Evolutionary conservation across 805 yeast genomes (phyloP).

Genomic region (Zygosaccharomyces pseudorouxii): DNA sequence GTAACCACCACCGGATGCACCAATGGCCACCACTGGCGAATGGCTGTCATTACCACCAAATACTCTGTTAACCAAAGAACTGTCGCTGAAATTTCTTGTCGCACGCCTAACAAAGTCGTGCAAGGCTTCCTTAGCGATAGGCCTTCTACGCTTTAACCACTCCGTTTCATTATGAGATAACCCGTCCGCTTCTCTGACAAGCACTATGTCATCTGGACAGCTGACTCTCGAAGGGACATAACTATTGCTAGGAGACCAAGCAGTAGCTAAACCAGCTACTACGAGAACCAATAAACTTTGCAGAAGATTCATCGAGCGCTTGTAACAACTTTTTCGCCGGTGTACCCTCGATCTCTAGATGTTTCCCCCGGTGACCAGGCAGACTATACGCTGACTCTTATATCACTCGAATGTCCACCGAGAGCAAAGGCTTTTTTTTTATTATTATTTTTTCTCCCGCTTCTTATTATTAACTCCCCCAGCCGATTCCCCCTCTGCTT

Average conservation of each 20-base stretch:
- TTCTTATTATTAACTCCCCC: background rate
- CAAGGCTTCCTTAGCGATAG: slow-evolving; percentile 43
- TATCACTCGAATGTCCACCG: background rate
- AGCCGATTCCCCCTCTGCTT: background rate
- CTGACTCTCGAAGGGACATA: slow-evolving; percentile 59
- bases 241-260: slow-evolving; percentile 53
- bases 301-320: background rate
- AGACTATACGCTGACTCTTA: background rate
- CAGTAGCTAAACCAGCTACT: slow-evolving; percentile 12
- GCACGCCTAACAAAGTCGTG: slow-evolving; percentile 29
- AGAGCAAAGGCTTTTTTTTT: background rate
- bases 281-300: slow-evolving; percentile 4
- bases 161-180: slow-evolving; percentile 45
- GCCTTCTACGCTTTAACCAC: slow-evolving; percentile 50
- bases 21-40: slow-evolving; percentile 46
- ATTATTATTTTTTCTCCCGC: no score
- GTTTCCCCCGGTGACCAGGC: background rate
- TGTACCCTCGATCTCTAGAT: background rate
- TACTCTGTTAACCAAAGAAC: slow-evolving; percentile 19
- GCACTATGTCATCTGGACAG: slow-evolving; percentile 44
- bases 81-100: slow-evolving; percentile 20
- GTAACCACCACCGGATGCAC: slow-evolving; percentile 85
- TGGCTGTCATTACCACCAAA: slow-evolving; percentile 19
- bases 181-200: slow-evolving; percentile 45
- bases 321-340: background rate